These are phyloP conservation scores for Trichosanthes truncata DNA, from an alignment of 306 rosid genomes.

Conservation along the genomic window DNA sequence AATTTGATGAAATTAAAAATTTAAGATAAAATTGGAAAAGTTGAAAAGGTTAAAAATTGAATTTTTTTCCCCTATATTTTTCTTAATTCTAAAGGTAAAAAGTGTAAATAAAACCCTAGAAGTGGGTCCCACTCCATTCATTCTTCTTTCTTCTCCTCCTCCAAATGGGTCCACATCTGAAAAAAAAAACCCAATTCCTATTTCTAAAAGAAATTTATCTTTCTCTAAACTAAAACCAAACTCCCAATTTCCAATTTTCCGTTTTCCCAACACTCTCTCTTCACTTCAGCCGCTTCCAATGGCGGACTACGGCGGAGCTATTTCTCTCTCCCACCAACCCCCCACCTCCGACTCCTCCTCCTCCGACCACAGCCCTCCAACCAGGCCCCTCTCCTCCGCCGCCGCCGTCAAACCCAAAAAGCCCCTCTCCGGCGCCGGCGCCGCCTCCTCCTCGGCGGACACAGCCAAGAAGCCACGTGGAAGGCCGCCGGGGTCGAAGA, in stretches of 20 bases:
- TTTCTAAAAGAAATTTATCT: background rate
- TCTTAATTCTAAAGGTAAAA: background rate
- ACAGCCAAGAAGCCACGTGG: conserved; percentile 33
- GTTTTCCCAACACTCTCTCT: background rate
- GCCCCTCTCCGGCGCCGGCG: too few relatives aligned
- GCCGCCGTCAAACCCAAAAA: conserved; percentile 8
- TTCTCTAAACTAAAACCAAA: background rate
- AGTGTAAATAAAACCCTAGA: background rate
- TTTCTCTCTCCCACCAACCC: background rate
- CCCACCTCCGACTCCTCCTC: conserved; percentile 19
- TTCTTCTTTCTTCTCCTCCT: background rate
- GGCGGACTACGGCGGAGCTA: conserved; percentile 8
- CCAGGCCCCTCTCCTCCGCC: conserved; percentile 10
- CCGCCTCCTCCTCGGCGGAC: conserved; percentile 10
- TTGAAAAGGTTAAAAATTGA: too few relatives aligned
- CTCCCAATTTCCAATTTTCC: background rate
- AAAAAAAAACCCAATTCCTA: background rate
- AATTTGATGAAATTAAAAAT: too few relatives aligned
- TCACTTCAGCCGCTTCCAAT: background rate
- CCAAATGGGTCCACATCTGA: background rate
- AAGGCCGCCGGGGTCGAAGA: conserved; percentile 59
- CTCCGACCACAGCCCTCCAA: conserved; percentile 17
- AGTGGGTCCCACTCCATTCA: background rate
- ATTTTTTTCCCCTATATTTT: too few relatives aligned
- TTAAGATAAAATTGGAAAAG: too few relatives aligned